A percentile compares a stretch with the other conserved stretches of the same genome.
phyloP scores from a whole-genome alignment of 441 rosid genomes.

The Mallotus repandus region DNA sequence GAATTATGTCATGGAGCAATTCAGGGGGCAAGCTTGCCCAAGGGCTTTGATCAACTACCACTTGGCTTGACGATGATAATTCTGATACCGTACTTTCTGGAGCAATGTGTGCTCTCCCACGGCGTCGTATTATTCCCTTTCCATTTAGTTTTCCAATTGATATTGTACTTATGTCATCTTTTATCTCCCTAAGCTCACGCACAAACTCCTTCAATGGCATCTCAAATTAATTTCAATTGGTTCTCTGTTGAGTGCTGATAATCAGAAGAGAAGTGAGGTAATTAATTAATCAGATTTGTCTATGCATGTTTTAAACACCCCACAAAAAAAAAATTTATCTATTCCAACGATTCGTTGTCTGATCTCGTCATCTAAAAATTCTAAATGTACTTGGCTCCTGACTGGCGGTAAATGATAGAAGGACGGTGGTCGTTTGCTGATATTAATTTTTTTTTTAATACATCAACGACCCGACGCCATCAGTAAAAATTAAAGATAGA shows the following conservation, averaged over 20 bases:
- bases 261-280: neutral
- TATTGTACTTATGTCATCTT: slow-evolving; percentile 31
- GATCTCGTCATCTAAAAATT: too few species aligned
- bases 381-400: too few species aligned
- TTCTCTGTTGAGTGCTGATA: slow-evolving; percentile 1
- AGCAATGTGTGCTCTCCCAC: slow-evolving; percentile 63
- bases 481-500: too few species aligned
- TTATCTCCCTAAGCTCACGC: slow-evolving; percentile 53
- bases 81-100: slow-evolving; percentile 45
- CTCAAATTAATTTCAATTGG: neutral
- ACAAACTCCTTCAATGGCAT: slow-evolving; percentile 64
- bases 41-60: slow-evolving; percentile 33
- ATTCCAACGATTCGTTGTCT: too few species aligned
- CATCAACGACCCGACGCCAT: too few species aligned
- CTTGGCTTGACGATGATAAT: neutral
- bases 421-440: too few species aligned
- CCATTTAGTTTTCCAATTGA: slow-evolving; percentile 32
- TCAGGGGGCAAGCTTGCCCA: slow-evolving; percentile 90
- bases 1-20: slow-evolving; percentile 66
- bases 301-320: too few species aligned
- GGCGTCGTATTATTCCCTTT: slow-evolving; percentile 29
- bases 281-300: neutral
- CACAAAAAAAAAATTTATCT: too few species aligned
- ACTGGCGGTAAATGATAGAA: too few species aligned
- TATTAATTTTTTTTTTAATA: too few species aligned